A percentile compares a stretch with the other conserved stretches of the same genome.
Evolutionary conservation across 148 eudicot genomes (phyloP).

Genomic region (Mesembryanthemum crystallinum): DNA sequence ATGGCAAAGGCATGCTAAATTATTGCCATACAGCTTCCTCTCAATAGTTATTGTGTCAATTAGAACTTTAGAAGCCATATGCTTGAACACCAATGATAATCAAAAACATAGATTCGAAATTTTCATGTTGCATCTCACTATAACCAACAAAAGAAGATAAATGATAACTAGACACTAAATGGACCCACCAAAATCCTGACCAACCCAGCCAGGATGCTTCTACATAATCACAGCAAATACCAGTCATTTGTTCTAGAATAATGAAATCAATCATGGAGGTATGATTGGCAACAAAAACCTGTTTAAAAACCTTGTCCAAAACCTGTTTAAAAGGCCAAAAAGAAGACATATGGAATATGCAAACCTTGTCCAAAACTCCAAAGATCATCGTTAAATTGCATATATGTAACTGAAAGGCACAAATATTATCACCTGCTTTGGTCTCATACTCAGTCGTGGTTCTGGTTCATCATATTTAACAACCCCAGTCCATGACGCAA

Average conservation of each 20-base stretch:
- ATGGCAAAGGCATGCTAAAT: no score
- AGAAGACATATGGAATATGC: slow-evolving; percentile 6
- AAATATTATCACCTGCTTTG: slow-evolving; percentile 62
- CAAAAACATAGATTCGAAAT: no score
- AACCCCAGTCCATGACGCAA: slow-evolving; percentile 99
- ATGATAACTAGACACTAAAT: no score
- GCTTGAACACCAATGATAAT: no score
- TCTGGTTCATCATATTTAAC: slow-evolving; percentile 94
- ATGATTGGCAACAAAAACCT: slow-evolving; percentile 98
- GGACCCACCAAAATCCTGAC: slow-evolving; percentile 62
- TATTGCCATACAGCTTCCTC: no score
- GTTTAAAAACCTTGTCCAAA: no score
- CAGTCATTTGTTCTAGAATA: slow-evolving; percentile 96
- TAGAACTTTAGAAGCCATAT: no score
- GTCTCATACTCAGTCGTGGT: slow-evolving; percentile 91
- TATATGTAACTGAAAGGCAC: neutral
- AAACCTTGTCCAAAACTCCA: neutral
- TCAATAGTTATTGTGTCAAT: no score
- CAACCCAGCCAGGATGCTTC: slow-evolving; percentile 99
- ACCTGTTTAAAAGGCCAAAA: no score
- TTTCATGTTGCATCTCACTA: no score
- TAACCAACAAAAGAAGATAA: no score
- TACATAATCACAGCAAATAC: slow-evolving; percentile 99
- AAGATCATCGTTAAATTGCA: neutral
- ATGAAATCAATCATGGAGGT: slow-evolving; percentile 99